Evolutionary conservation across 768 basidiomycete genomes (phyloP).

Genomic region (Pisolithus orientalis): DNA sequence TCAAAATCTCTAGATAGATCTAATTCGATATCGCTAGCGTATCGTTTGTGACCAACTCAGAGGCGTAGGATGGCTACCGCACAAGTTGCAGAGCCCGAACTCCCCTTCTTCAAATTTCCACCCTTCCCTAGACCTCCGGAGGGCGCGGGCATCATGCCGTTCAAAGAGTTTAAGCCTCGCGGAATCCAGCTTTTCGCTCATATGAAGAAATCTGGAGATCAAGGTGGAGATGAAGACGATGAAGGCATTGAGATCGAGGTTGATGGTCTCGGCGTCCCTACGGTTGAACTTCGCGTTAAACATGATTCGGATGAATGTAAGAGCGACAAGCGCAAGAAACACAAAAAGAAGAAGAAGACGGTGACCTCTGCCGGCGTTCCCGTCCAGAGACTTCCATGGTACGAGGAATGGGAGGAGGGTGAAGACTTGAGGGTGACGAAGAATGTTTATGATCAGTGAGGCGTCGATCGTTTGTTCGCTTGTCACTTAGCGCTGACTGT

Average conservation of each 20-base stretch:
- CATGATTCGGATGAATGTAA: slow-evolving; percentile 54
- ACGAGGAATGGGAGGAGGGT: slow-evolving; percentile 63
- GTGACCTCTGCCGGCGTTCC: slow-evolving; percentile 17
- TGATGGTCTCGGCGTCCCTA: slow-evolving; percentile 64
- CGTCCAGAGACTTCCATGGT: slow-evolving; percentile 43
- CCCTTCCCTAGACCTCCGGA: slow-evolving; percentile 43
- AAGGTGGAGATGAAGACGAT: slow-evolving; percentile 26
- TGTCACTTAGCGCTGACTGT: not conserved
- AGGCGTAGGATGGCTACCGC: not conserved
- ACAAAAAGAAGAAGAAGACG: slow-evolving; percentile 29
- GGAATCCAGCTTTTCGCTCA: slow-evolving; percentile 52
- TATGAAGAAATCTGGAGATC: slow-evolving; percentile 26
- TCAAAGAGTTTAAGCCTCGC: slow-evolving; percentile 48
- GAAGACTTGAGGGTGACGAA: slow-evolving; percentile 42
- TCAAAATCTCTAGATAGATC: slow-evolving; percentile 10
- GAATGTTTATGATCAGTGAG: slow-evolving; percentile 47
- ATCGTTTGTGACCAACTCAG: not conserved
- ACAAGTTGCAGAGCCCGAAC: slow-evolving; percentile 12
- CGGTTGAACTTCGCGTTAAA: slow-evolving; percentile 45
- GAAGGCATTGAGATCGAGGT: slow-evolving; percentile 53
- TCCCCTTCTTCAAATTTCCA: slow-evolving; percentile 31
- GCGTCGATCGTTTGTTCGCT: slow-evolving; percentile 16
- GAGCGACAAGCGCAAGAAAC: slow-evolving; percentile 48
- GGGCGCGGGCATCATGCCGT: slow-evolving; percentile 46
- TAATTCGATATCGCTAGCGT: slow-evolving; percentile 5